These are phyloP conservation scores for Monosporascus sp. DNA, from an alignment of 2,329 filamentous ascomycete species.

Conservation along the genomic window DNA sequence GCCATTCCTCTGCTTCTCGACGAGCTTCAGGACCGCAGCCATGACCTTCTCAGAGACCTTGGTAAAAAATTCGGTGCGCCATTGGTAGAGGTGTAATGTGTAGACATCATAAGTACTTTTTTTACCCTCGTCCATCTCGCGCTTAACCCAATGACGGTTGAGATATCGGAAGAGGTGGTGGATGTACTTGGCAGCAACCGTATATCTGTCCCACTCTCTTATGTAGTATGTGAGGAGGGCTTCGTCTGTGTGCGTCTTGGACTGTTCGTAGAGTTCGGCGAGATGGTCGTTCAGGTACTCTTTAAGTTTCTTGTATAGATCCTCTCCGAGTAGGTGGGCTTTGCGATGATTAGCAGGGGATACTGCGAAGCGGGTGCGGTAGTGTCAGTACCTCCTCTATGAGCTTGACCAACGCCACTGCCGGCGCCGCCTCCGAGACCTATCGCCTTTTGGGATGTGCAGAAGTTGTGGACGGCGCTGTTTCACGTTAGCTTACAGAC, in stretches of 20 bases:
- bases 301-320: conserved; percentile 88
- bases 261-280: conserved; percentile 62
- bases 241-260: conserved; percentile 80
- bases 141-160: conserved; percentile 97
- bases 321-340: conserved; percentile 93
- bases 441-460: conserved; percentile 92
- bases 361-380: neutral
- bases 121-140: conserved; percentile 98
- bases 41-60: conserved; percentile 84
- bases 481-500: conserved; percentile 29
- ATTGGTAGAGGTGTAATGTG: conserved; percentile 90
- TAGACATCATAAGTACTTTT: conserved; percentile 98
- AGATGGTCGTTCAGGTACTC: conserved; percentile 79
- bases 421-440: conserved; percentile 39
- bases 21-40: conserved; percentile 87
- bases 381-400: conserved; percentile 62
- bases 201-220: conserved; percentile 93
- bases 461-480: conserved; percentile 96
- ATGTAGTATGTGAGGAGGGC: conserved; percentile 91
- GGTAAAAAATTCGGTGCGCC: conserved; percentile 87
- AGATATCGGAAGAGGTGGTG: conserved; percentile 95
- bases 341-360: conserved; percentile 13
- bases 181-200: conserved; percentile 91
- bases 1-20: conserved; percentile 94
- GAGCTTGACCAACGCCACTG: conserved; percentile 45